Conservation (phyloP, 306 rosid genomes). For the Vachellia collinsii region DNA sequence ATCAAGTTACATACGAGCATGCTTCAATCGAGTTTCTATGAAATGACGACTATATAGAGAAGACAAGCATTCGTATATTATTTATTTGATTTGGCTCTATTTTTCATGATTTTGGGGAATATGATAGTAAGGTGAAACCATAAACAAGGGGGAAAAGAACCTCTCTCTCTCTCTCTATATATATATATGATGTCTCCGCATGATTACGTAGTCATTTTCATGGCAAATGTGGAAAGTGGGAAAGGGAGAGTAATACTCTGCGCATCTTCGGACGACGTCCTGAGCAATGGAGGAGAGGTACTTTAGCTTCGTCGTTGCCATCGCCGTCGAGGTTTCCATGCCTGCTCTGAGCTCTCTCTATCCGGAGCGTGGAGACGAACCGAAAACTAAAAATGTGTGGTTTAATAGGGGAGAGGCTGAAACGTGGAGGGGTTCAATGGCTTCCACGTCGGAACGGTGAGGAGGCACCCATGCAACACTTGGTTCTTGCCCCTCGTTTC, state of each 20-base stretch:
- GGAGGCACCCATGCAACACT: slow-evolving; percentile 52
- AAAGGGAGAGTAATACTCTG: slow-evolving; percentile 42
- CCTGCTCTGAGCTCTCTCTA: slow-evolving; percentile 21
- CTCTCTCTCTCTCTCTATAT: background rate
- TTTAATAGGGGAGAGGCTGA: slow-evolving; percentile 23
- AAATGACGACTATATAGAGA: background rate
- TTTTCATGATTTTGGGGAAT: background rate
- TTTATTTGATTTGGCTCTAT: background rate
- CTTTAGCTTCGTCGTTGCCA: slow-evolving; percentile 50
- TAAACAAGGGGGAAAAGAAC: background rate
- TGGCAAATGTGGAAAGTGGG: background rate
- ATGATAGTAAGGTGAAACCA: background rate
- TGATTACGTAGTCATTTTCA: background rate
- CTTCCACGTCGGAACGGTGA: slow-evolving; percentile 43
- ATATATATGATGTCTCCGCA: background rate
- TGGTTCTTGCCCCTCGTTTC: slow-evolving; percentile 1
- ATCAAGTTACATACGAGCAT: background rate
- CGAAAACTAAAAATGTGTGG: background rate
- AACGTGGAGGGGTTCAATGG: slow-evolving; percentile 28
- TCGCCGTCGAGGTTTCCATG: slow-evolving; percentile 36
- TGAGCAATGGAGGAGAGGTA: slow-evolving; percentile 53
- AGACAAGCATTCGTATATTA: background rate
- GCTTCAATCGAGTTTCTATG: background rate
- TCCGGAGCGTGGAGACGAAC: slow-evolving; percentile 15
- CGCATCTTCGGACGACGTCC: slow-evolving; percentile 45